Base-by-base conservation (phyloP, 306 rosid genomes). In the Vachellia pachyceras region DNA sequence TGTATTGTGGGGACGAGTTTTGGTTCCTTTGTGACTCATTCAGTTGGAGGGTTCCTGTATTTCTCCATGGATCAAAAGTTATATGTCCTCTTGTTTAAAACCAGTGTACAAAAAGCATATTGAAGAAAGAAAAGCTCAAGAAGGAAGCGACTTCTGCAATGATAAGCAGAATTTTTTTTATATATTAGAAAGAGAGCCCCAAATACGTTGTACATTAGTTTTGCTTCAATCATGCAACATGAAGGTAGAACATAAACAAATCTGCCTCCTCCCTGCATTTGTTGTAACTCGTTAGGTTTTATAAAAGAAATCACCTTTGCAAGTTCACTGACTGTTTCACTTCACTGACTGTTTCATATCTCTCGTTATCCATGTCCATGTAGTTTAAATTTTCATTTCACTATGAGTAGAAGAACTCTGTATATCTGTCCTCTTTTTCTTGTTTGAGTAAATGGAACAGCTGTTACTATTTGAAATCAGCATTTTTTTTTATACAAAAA, bases 1-100 rank as follows among this genome's bases (percentile, higher is more conserved):
- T 91, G 99, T 77, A 93, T 95, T 67, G 98, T 95, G 61, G 99
- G 99, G 85, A 88, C 88, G 72, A 89, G 98, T 84, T 95, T 95
- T 89, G 99, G 99, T 69, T 95, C 99, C 25, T 95, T 90, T 85
- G 99, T 95, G 70, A 95, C 99, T 3, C 98, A 95, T 87, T 93
- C 98, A 1, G 94, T 88, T 40, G 97, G 98, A 61, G 97, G 98
- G 18, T 95, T 95, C 80, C 86, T 95, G 76, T 95, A 95, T 87
- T 93, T 95, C 85, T 90, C 99, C 45, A 81, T 93, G 94, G 99
- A 93, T 89, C 91, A 93, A 80, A 95, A 93, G 86, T 60, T 93
- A 81, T 91, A 92, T 80, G 80, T 95, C 88, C 97, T 95, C 72
- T 82, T 95, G 83, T 95, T 95, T 74, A 95, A 95, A 86, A 95